Evolutionary conservation across 306 rosid species (phyloP).

Genomic region (Glycine tomentella): DNA sequence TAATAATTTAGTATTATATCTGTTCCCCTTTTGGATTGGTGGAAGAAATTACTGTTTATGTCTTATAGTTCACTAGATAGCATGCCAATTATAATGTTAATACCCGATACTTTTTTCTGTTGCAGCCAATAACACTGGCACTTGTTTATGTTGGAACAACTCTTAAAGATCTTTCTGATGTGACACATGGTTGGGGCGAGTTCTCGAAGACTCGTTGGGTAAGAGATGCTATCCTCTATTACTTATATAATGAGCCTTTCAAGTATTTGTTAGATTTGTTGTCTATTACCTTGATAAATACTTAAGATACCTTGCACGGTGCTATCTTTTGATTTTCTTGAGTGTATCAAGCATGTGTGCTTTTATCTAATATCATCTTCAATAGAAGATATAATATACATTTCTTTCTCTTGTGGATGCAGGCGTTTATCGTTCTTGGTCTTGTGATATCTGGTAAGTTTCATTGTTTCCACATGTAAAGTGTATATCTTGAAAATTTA

Average conservation of each 20-base stretch:
- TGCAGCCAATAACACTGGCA: constrained; percentile 92
- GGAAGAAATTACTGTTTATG: background rate
- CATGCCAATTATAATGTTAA: constrained; percentile 32
- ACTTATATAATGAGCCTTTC: constrained; percentile 27
- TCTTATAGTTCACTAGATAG: background rate
- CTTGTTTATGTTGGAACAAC: constrained; percentile 94
- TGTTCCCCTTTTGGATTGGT: background rate
- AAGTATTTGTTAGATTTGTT: constrained; percentile 17
- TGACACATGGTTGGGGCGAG: constrained; percentile 93
- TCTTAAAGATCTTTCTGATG: constrained; percentile 95
- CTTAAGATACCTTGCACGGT: constrained; percentile 38
- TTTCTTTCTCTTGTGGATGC: constrained; percentile 59
- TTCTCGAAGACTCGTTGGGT: constrained; percentile 93
- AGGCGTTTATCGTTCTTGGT: constrained; percentile 78
- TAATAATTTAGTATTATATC: background rate
- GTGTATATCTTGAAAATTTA: constrained; percentile 10
- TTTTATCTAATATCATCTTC: constrained; percentile 2
- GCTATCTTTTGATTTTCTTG: constrained; percentile 29
- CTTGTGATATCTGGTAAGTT: constrained; percentile 80
- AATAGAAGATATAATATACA: constrained; percentile 13
- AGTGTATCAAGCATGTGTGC: background rate
- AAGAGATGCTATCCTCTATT: constrained; percentile 48
- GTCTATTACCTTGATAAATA: constrained; percentile 6
- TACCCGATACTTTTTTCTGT: constrained; percentile 34
- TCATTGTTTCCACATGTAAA: constrained; percentile 22